Base-by-base conservation (phyloP, 768 basidiomycete species). In the Phanerodontia chrysosporium region DNA sequence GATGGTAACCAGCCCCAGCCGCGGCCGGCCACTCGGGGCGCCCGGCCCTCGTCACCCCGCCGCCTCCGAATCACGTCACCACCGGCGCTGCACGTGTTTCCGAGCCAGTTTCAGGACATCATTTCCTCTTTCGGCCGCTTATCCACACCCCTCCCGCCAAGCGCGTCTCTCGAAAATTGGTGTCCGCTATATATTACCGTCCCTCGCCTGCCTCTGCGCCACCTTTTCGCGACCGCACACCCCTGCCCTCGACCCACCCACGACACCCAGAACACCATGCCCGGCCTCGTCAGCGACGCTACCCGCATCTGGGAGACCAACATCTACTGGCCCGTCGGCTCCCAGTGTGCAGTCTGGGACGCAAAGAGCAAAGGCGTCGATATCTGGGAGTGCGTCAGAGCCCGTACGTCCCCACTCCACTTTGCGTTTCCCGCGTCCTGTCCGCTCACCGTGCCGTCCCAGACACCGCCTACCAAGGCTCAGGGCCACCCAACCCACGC, bases 311-410 rank as follows among this genome's bases (percentile, higher is more conserved):
- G 87, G 87, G 87, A 88, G 69, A 65, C 78, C 67, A 84, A 86
- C 68, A 75, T 85, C 48, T 75, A 83, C 69, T 90, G 87, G 87
- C 65, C 77, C 36, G 63, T 83, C 45, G 78, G 80, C 69, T 82
- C 82, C 60, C 88, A 90, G 66, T 89, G 88, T 69, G 83, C 83
- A 55, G 78, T 85, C n/a, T 89, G 87, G 87, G 84, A 89, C 72
- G 71, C 81, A 21, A 80, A 79, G 70, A 77, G 80, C 55, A 80
- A 81, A 32, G 82, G 85, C 28, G 88, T 89, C 45, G 85, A 88
- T 59, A 80, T 90, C 58, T 90, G 87, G 87, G 87, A 90, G 65
- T 90, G 88, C 68, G 75, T 89, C 57, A 72, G 76, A 70, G 80
- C 82, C 65, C 88, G 88, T 89, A 72, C 71, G 86, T 81, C 22